Evolutionary conservation across 768 basidiomycete species (phyloP), one percentile per base, ranked within the genome.

Genomic region (Lenzites betulinus): DNA sequence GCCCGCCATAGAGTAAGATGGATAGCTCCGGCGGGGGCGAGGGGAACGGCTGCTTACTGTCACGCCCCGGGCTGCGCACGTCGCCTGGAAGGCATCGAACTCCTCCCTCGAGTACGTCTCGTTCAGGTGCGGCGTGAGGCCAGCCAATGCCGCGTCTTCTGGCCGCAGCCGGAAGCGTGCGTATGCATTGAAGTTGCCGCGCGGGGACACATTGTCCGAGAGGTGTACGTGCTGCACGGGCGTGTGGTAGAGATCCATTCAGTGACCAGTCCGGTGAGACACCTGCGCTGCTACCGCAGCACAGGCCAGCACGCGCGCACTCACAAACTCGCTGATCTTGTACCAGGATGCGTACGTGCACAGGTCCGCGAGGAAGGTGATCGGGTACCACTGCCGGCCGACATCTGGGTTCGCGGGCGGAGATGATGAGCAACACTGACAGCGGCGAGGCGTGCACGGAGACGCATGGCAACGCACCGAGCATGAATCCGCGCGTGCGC

Each of bases 261-360:
- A 12, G n/a, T n/a, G n/a, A n/a, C n/a, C n/a, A n/a, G 28, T 25
- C n/a, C 30, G 30, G 30, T 9, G n/a, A 9, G 28, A 20, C 30
- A 33, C 11, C 30, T n/a, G 20, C n/a, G 30, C 26, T 12, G 47
- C 25, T 46, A 46, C 58, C 50, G 58, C 51, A 52, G 58, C 41
- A 22, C 25, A 25, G 9, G 36, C 55, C 20, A 18, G 3, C 7
- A 16, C 9, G 44, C 15, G 18, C 22, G 8, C 4, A 66, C 66
- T 56, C 52, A 67, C 68, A 55, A 71, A 71, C 62, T 71, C 69
- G 44, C 63, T 70, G 53, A 69, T 56, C 47, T 71, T 71, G 62
- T 67, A 71, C 64, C 66, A 71, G 9, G 67, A 69, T 7, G 60
- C 64, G 41, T 70, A 71, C 11, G 67, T 54, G 57, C 70, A 71